Percentiles rank a stretch among this genome's conserved stretches.
Conservation (phyloP, 2,329 filamentous ascomycete species). For the Ophiocordyceps sinensis region DNA sequence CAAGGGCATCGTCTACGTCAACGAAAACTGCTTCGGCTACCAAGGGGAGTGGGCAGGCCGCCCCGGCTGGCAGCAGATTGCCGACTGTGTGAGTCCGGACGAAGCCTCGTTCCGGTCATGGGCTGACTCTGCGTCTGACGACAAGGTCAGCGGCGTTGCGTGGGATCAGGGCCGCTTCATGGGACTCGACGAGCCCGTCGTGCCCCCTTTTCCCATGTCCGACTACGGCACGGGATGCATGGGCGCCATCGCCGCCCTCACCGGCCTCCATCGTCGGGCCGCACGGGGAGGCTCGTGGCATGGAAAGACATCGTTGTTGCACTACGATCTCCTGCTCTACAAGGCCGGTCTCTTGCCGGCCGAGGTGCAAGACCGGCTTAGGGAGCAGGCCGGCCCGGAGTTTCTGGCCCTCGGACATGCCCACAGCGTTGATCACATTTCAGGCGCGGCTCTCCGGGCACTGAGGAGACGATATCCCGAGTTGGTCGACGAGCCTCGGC, state of each 20-base stretch:
- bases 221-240: conserved; percentile 61
- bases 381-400: conserved; percentile 29
- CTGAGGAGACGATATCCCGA: conserved; percentile 38
- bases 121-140: not conserved
- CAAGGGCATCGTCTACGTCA: conserved; percentile 52
- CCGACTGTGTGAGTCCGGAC: conserved; percentile 34
- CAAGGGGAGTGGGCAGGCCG: conserved; percentile 43
- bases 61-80: conserved; percentile 60
- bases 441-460: conserved; percentile 39
- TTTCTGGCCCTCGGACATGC: conserved; percentile 44
- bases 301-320: conserved; percentile 47
- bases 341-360: conserved; percentile 41
- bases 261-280: conserved; percentile 47
- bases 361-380: conserved; percentile 35
- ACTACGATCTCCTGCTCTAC: conserved; percentile 55
- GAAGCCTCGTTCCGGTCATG: not conserved
- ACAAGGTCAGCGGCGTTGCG: conserved; percentile 36
- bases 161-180: conserved; percentile 50
- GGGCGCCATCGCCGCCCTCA: conserved; percentile 52
- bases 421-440: conserved; percentile 52
- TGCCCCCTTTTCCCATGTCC: conserved; percentile 49
- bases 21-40: conserved; percentile 58
- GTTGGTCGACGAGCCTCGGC: conserved; percentile 32
- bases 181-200: conserved; percentile 46
- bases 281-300: conserved; percentile 51